A percentile compares a stretch with the other conserved stretches of the same genome.
phyloP scores from a whole-genome alignment of 768 basidiomycete genomes.

The Clavaria fumosa region DNA sequence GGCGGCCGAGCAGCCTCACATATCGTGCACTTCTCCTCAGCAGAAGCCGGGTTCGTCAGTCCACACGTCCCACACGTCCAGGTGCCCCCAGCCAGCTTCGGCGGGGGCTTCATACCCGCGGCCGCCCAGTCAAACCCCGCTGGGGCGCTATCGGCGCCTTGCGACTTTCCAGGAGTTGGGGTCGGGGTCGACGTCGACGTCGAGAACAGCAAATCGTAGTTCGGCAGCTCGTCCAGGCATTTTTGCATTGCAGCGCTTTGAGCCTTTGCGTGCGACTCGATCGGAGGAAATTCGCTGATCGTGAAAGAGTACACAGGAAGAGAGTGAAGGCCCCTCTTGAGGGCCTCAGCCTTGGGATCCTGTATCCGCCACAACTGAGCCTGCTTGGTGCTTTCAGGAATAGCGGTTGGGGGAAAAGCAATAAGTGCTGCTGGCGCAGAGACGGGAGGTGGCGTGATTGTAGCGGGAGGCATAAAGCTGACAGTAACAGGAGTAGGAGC shows the following conservation, averaged over 20 bases:
- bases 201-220: conserved; percentile 22
- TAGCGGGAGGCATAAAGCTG: neutral
- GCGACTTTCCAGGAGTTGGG: conserved; percentile 7
- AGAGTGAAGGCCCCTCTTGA: conserved; percentile 14
- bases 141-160: conserved; percentile 11
- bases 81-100: conserved; percentile 12
- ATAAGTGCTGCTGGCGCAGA: conserved; percentile 1
- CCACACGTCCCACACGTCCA: conserved; percentile 49
- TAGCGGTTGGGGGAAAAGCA: too few relatives aligned
- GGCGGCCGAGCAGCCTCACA: conserved; percentile 35
- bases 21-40: conserved; percentile 30
- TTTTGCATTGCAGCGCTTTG: conserved; percentile 12
- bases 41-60: conserved; percentile 31
- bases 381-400: too few relatives aligned
- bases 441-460: conserved; percentile 8
- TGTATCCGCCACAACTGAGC: too few relatives aligned
- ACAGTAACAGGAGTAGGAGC: conserved; percentile 8
- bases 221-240: conserved; percentile 22
- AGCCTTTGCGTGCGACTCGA: conserved; percentile 12
- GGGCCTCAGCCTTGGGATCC: conserved; percentile 20
- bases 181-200: conserved; percentile 8
- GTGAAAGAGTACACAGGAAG: conserved; percentile 26
- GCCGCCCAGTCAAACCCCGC: conserved; percentile 46
- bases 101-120: conserved; percentile 38
- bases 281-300: conserved; percentile 12